Percentiles rank a stretch among this genome's conserved stretches.
Conservation (phyloP, 2,329 filamentous ascomycete species). For the Ascocoryne sarcoides region DNA sequence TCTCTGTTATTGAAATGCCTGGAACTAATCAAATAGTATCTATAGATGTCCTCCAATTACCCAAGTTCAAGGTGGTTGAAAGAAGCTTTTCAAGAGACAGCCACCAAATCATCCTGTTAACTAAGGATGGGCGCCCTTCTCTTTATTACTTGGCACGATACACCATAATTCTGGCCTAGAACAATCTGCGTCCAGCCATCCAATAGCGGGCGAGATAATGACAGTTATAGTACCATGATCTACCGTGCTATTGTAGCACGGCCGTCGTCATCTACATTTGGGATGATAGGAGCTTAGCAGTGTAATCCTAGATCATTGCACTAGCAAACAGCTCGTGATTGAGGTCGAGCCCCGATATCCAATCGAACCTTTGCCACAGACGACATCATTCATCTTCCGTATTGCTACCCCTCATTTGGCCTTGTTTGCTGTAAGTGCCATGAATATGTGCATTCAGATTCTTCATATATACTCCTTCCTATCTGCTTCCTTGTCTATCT, state of each 20-base stretch:
- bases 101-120: too few relatives aligned
- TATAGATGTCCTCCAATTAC: neutral
- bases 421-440: neutral
- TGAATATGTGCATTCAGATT: neutral
- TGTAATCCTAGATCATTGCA: neutral
- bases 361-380: constrained; percentile 9
- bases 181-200: too few relatives aligned
- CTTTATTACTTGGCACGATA: too few relatives aligned
- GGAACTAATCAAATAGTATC: neutral
- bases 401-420: constrained; percentile 4
- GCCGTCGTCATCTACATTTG: neutral
- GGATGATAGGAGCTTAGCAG: neutral
- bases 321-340: too few relatives aligned
- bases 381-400: constrained; percentile 8
- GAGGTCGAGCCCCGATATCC: too few relatives aligned
- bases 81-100: too few relatives aligned
- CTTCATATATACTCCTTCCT: neutral
- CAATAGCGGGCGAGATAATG: neutral
- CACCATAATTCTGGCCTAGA: too few relatives aligned
- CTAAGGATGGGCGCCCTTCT: too few relatives aligned
- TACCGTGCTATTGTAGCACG: neutral
- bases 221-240: neutral
- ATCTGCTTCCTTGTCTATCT: neutral
- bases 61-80: neutral
- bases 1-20: neutral